Percentiles rank a stretch among this genome's conserved stretches.
Evolutionary conservation across 768 basidiomycete genomes (phyloP).

Genomic region (Tricholoma bakamatsutake): DNA sequence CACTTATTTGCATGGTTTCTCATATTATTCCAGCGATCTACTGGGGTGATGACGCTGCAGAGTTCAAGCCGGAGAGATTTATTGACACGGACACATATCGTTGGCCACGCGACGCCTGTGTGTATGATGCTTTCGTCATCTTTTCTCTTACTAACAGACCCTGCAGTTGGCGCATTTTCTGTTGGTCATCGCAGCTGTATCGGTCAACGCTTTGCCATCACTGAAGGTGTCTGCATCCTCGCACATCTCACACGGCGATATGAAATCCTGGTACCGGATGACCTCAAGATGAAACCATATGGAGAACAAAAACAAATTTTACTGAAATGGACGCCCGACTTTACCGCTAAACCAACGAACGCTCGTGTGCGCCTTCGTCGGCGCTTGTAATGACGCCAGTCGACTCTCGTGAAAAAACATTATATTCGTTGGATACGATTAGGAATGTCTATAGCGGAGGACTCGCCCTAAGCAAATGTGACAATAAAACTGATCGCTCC

Average conservation of each 20-base stretch:
- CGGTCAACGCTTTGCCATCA: conserved; percentile 42
- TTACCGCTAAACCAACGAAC: conserved; percentile 30
- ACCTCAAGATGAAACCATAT: conserved; percentile 22
- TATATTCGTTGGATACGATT: too few species aligned
- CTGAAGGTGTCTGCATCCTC: conserved; percentile 36
- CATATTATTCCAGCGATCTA: conserved; percentile 29
- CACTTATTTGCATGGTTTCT: neutral
- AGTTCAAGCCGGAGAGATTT: conserved; percentile 46
- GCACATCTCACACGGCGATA: conserved; percentile 38
- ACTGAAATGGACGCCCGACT: conserved; percentile 30
- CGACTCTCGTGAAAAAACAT: too few species aligned
- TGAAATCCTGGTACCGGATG: conserved; percentile 32
- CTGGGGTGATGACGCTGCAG: conserved; percentile 40
- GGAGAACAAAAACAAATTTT: conserved; percentile 28
- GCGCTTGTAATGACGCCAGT: neutral
- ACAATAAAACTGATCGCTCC: too few species aligned
- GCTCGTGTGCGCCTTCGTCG: conserved; percentile 16
- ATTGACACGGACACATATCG: conserved; percentile 42
- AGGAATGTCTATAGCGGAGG: too few species aligned
- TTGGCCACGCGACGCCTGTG: conserved; percentile 49
- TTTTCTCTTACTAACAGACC: neutral
- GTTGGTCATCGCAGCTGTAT: conserved; percentile 41
- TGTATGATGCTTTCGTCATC: conserved; percentile 7
- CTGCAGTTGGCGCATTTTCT: conserved; percentile 38
- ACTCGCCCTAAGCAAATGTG: too few species aligned